Percentiles rank a stretch among this genome's conserved stretches.
Conservation (phyloP, 2,329 filamentous ascomycete genomes). For the Pseudonectria buxi region DNA sequence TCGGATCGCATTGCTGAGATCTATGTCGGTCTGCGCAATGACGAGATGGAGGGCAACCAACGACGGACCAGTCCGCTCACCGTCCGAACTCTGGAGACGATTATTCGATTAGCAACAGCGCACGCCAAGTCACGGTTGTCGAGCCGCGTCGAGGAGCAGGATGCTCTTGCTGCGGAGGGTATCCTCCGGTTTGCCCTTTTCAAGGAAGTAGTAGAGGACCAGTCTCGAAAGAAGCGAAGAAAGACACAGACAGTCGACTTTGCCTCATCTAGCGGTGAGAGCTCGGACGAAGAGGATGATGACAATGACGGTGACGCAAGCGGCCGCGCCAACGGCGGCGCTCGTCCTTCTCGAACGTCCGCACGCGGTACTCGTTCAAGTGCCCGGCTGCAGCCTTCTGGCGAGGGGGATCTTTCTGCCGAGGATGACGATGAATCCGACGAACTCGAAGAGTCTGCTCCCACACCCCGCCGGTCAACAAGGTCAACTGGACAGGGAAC, state of each 20-base stretch:
- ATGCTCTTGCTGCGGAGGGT: slow-evolving; percentile 79
- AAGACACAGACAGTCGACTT: slow-evolving; percentile 55
- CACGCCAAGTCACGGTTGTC: slow-evolving; percentile 91
- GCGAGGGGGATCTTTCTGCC: slow-evolving; percentile 15
- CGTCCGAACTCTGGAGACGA: slow-evolving; percentile 90
- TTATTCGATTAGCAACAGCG: slow-evolving; percentile 95
- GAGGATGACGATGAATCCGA: slow-evolving; percentile 31
- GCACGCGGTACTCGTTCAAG: slow-evolving; percentile 26
- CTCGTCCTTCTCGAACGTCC: slow-evolving; percentile 17
- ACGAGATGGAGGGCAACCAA: slow-evolving; percentile 91
- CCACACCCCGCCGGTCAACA: slow-evolving; percentile 36
- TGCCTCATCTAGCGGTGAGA: slow-evolving; percentile 53
- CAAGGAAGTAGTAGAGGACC: slow-evolving; percentile 80
- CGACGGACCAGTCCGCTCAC: slow-evolving; percentile 92
- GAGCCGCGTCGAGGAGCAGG: slow-evolving; percentile 79
- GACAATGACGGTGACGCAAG: slow-evolving; percentile 49
- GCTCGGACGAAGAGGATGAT: slow-evolving; percentile 55
- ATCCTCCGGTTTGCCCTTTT: slow-evolving; percentile 94
- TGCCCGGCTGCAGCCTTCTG: slow-evolving; percentile 17
- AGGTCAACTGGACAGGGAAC: slow-evolving; percentile 30
- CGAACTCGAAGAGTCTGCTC: background rate
- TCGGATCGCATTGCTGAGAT: slow-evolving; percentile 86
- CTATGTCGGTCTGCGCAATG: slow-evolving; percentile 89
- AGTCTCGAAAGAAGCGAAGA: slow-evolving; percentile 77
- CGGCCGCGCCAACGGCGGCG: slow-evolving; percentile 48